Evolutionary conservation across 1,284 basidiomycete species (phyloP).

Genomic region (Schizophyllum commune): DNA sequence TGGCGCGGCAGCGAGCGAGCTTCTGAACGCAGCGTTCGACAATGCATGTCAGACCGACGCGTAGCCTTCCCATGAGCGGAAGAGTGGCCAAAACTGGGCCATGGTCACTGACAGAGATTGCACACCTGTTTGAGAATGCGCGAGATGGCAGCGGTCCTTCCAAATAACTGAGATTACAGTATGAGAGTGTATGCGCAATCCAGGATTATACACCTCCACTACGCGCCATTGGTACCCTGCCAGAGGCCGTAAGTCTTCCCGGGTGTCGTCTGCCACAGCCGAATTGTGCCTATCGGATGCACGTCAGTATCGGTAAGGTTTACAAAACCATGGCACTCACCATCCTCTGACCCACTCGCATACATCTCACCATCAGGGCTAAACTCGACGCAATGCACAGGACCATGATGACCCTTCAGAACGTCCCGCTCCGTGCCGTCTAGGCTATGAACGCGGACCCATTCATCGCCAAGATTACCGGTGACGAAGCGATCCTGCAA

Average conservation of each 20-base stretch:
- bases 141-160: neutral
- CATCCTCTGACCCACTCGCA: constrained; percentile 84
- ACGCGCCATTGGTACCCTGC: constrained; percentile 58
- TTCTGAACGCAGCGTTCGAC: no score
- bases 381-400: constrained; percentile 90
- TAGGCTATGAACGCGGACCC: constrained; percentile 92
- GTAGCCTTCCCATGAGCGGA: no score
- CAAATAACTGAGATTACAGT: neutral
- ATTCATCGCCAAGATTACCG: constrained; percentile 87
- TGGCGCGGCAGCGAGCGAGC: no score
- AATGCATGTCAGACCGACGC: no score
- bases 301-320: constrained; percentile 1
- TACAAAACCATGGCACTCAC: constrained; percentile 28
- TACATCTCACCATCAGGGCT: constrained; percentile 98
- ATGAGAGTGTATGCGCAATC: neutral
- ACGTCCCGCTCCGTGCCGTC: constrained; percentile 88
- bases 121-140: no score
- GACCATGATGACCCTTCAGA: constrained; percentile 96
- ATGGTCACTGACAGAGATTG: no score
- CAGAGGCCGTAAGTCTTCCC: constrained; percentile 91
- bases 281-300: constrained; percentile 65
- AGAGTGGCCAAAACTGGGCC: no score
- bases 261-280: constrained; percentile 93
- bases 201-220: neutral
- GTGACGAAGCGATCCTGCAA: constrained; percentile 87